Base-by-base conservation (phyloP, 176 grass and related monocot species). In the Eleusine coracana region DNA sequence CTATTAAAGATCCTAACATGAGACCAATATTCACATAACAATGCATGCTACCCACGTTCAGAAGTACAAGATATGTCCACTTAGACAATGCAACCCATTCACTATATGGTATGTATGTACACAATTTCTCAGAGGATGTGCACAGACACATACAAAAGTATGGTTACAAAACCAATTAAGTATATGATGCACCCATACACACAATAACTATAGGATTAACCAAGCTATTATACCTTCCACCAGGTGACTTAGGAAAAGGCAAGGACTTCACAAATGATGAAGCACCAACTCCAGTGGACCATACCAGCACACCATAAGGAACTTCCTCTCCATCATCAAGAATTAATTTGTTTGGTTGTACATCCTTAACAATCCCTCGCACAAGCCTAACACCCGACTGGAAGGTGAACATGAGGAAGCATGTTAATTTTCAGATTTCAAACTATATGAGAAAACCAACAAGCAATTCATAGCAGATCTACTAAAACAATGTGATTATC, bases 261-360 rank as follows among this genome's bases (percentile, higher is more conserved):
- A 93, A 90, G 1, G 88, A 94, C 73, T 82, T 86, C 60, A 95
- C 81, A 3, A 98, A 92, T 36, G 73, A 74, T 29, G 96, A 98
- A 79, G 96, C 89, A 54, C 96, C 96, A 79, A 98, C 96, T 68
- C 92, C 96, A 25, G 96, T 95, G 76, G 96, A 98, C 92, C 96
- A 98, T 41, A 95, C 96, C 70, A 98, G 91, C 59, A 98, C 87
- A 62, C 96, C 96, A 83, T 87, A 98, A 49, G 92, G 92, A 83
- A 98, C 92, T 82, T 93, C 92, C 42, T 92, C 87, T 80, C 96
- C 96, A 71, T 92, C 87, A 85, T 84, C 85, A 45, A 98, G 90
- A 74, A 98, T 87, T 74, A 98, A 38, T 79, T 95, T 98, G 71
- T 90, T 81, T 34, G 89, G 68, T 7, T 95, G 92, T 48, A 98